phyloP scores from a whole-genome alignment of 257 asterid genomes.

The Forsythia suspensa region DNA sequence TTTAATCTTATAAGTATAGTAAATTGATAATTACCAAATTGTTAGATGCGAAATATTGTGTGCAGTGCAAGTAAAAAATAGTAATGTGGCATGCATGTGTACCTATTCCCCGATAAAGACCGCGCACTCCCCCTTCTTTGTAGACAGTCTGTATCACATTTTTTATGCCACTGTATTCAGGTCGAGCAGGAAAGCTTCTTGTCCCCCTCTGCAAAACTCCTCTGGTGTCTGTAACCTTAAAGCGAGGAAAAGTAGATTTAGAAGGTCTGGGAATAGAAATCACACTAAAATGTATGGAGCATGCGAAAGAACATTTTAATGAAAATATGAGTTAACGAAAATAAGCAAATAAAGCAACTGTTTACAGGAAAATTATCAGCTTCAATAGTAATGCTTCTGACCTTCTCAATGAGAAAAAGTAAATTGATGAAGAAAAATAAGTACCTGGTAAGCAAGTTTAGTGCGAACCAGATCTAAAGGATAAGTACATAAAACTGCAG shows the following conservation, averaged over 20 bases:
- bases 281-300: neutral
- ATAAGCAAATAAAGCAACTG: no score
- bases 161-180: conserved; percentile 67
- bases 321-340: neutral
- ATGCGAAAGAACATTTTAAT: neutral
- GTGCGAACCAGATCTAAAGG: conserved; percentile 98
- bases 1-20: neutral
- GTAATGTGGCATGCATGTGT: conserved; percentile 6
- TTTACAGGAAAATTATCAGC: neutral
- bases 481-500: conserved; percentile 97
- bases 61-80: neutral
- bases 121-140: conserved; percentile 82
- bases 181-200: conserved; percentile 40
- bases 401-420: neutral
- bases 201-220: conserved; percentile 38
- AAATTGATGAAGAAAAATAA: neutral
- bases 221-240: conserved; percentile 61
- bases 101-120: conserved; percentile 94
- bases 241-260: neutral
- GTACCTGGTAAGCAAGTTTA: conserved; percentile 97
- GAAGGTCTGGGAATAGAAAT: neutral
- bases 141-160: conserved; percentile 76
- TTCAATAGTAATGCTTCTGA: neutral
- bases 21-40: neutral
- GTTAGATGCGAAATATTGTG: neutral